phyloP scores from a whole-genome alignment of 495 filamentous ascomycete genomes.

The Oleoguttula mirabilis region DNA sequence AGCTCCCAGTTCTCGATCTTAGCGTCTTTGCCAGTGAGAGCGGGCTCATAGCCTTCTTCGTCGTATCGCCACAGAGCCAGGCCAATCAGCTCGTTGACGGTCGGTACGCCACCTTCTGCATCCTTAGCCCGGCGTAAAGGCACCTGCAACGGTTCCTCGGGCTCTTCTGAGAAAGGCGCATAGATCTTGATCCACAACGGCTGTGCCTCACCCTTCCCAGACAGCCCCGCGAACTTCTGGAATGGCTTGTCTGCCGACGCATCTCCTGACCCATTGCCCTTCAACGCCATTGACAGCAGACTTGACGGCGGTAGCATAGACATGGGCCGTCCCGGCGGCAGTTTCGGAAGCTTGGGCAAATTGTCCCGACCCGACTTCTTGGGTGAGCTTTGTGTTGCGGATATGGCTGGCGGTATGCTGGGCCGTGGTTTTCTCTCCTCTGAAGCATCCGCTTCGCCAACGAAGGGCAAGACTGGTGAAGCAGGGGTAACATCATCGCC shows the following conservation, averaged over 20 bases:
- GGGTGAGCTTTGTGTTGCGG: constrained; percentile 34
- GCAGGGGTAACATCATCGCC: constrained; percentile 35
- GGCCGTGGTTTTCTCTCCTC: constrained; percentile 27
- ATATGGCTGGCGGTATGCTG: constrained; percentile 23
- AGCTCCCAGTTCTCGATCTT: constrained; percentile 89
- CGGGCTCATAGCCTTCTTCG: constrained; percentile 66
- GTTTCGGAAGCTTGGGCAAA: constrained; percentile 53
- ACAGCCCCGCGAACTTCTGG: constrained; percentile 70
- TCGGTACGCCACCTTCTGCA: constrained; percentile 54
- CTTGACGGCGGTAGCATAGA: constrained; percentile 73
- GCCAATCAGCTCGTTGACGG: constrained; percentile 83
- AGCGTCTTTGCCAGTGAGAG: constrained; percentile 51
- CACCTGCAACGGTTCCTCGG: constrained; percentile 62
- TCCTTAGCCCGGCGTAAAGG: constrained; percentile 66
- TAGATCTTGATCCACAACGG: constrained; percentile 79
- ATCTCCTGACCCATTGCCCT: constrained; percentile 34
- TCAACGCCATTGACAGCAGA: constrained; percentile 56
- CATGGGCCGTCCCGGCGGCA: constrained; percentile 84
- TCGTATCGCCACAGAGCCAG: constrained; percentile 76
- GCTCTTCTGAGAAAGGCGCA: constrained; percentile 63
- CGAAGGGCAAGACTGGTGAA: not conserved
- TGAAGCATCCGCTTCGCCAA: not conserved
- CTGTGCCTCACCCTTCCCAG: constrained; percentile 71
- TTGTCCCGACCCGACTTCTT: constrained; percentile 47
- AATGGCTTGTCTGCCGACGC: constrained; percentile 67